Evolutionary conservation across 495 filamentous ascomycete species (phyloP), one percentile per base, ranked within the genome.

Genomic region (Aspergillus diversus): DNA sequence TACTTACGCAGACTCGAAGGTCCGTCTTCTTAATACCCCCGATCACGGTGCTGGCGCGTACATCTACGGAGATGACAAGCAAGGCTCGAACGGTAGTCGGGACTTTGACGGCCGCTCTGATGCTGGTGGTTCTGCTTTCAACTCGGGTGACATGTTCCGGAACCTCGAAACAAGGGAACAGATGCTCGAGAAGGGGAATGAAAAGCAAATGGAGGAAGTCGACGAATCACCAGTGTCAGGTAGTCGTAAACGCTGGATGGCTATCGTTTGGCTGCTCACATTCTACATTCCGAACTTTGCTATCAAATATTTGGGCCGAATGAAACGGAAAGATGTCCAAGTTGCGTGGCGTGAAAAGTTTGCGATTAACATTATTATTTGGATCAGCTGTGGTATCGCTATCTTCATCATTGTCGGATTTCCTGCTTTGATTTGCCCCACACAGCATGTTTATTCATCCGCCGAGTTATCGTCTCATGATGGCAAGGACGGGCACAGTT

Each of bases 311-410:
- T 59, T 96, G 58, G 93, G 93, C 15, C 84, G 91, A 15, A 97
- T 97, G 89, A 87, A 89, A 66, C 89, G 95, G 51, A 94, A 94
- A 73, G 95, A 99, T 70, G 86, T 99, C n/a, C 90, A 92, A 49
- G 82, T 88, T 64, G 95, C 95, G 4, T 99, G 95, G 95, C 85
- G 95, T 63, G 95, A 99, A 73, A 99, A 99, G 82, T 75, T 98
- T 59, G 95, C 95, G 37, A 99, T 99, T 83, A 99, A 99, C 80
- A 76, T 98, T 66, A 85, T 98, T 75, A 99, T 99, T 71, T 99
- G 95, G 95, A 83, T 94, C 63, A 83, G 81, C 68, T 98, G 95
- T 75, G 78, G 77, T 51, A 78, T 90, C 65, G 86, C 91, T 4
- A 82, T 90, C 50, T 99, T 98, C 83, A 91, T 99, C 82, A 87